Evolutionary conservation across 2,329 filamentous ascomycete genomes (phyloP).

Genomic region (Penicillium sp.): DNA sequence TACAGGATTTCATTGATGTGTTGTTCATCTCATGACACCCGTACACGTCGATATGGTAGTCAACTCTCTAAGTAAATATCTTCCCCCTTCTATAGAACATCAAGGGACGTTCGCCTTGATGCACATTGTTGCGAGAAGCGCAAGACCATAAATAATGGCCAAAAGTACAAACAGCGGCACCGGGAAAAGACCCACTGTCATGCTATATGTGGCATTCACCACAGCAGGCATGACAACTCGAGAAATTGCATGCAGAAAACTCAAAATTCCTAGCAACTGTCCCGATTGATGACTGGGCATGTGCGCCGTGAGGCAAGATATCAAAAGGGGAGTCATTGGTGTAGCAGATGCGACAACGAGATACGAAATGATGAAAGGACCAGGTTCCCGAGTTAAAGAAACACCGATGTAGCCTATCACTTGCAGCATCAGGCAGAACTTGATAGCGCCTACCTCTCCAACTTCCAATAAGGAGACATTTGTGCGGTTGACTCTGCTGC

Average conservation of each 20-base stretch:
- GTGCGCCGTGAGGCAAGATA: slow-evolving; percentile 2
- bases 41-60: no score
- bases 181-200: background rate
- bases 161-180: slow-evolving; percentile 1
- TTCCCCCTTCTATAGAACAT: background rate
- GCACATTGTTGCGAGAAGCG: background rate
- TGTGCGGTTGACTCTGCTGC: background rate
- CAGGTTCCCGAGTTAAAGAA: background rate
- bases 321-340: background rate
- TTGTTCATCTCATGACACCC: no score
- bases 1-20: no score
- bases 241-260: slow-evolving; percentile 5
- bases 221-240: background rate
- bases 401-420: background rate
- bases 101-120: background rate
- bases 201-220: slow-evolving; percentile 5
- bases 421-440: background rate
- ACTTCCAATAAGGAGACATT: background rate
- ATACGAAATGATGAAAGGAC: background rate
- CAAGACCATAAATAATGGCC: background rate
- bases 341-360: background rate
- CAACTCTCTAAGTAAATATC: background rate
- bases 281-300: slow-evolving; percentile 2
- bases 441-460: slow-evolving; percentile 3
- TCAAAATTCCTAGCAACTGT: slow-evolving; percentile 3